These are phyloP conservation scores for Lactarius sanguifluus DNA, from an alignment of 768 basidiomycete species.

Conservation along the genomic window DNA sequence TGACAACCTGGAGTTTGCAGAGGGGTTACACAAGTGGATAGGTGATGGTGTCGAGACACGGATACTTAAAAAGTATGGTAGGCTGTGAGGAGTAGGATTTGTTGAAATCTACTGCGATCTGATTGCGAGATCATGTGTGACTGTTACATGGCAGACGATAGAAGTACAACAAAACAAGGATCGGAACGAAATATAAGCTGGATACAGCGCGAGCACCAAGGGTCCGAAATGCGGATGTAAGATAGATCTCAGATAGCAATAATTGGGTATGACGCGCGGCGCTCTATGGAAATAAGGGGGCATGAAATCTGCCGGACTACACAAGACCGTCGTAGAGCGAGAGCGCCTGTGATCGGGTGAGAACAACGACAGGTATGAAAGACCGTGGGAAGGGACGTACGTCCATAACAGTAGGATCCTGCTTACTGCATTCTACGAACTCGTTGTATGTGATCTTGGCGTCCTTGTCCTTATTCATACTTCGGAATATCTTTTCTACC, in stretches of 20 bases:
- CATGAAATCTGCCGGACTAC: slow-evolving; percentile 35
- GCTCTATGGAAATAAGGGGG: neutral
- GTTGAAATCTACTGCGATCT: slow-evolving; percentile 9
- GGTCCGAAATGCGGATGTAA: slow-evolving; percentile 10
- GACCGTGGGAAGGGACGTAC: slow-evolving; percentile 41
- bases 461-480: slow-evolving; percentile 97
- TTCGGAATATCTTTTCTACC: slow-evolving; percentile 97
- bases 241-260: slow-evolving; percentile 12
- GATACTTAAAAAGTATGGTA: slow-evolving; percentile 76
- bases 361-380: slow-evolving; percentile 22
- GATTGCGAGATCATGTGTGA: slow-evolving; percentile 1
- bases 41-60: slow-evolving; percentile 79
- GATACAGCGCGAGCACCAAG: slow-evolving; percentile 10
- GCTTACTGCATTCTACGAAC: slow-evolving; percentile 97
- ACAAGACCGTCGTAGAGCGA: slow-evolving; percentile 95
- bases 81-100: slow-evolving; percentile 40
- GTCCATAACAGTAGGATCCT: slow-evolving; percentile 99
- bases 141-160: slow-evolving; percentile 13
- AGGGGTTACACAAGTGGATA: slow-evolving; percentile 81
- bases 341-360: slow-evolving; percentile 59
- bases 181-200: slow-evolving; percentile 1
- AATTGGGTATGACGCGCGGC: slow-evolving; percentile 1
- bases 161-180: slow-evolving; percentile 7
- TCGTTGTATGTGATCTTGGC: slow-evolving; percentile 93
- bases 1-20: slow-evolving; percentile 91